Base-by-base conservation (phyloP, 2,329 filamentous ascomycete genomes). In the Claviceps sp. region DNA sequence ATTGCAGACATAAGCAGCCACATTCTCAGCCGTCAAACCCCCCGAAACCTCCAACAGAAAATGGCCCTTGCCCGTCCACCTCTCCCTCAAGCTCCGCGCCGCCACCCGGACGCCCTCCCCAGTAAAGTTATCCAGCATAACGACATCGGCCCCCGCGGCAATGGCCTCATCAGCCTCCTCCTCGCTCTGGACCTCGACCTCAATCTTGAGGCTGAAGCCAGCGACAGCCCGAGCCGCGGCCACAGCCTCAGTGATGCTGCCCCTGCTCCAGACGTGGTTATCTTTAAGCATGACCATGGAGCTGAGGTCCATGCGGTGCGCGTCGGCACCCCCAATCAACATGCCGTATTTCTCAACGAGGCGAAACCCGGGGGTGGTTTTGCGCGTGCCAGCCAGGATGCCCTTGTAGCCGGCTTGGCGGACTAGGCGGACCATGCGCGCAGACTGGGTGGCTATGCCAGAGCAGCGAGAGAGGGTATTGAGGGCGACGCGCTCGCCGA, bases 201-300 rank as follows among this genome's bases (percentile, higher is more conserved):
- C 93, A 42, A 98, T 79, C 75, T 97, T 98, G 54, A 95, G 76
- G 42, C 87, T 82, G 69, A 97, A 98, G 0, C 93, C 93, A 8
- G 83, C 91, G 0, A 85, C 88, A 11, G 82, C 76, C 65, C 88
- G 88, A 24, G 93, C 93, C 2, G 91, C 88, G 42, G 74, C 73
- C 24, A 98, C 90, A 5, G 93, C 93, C 22, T 86, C 81, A 1
- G 85, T 82, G 67, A 98, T 97, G 64, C 85, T 87, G 26, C 85
- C 85, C 51, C 86, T 84, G 56, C 88, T 89, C 85, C 91, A 96
- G 53, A 98, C 85, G 70, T 98, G 93, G 70, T 98, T 98, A 70
- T 98, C 93, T 73, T 98, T 98, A 58, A 98, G 77, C 93, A 98
- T 98, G 52, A 90, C 90, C 93, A 98, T 97, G 57, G 84, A 80